phyloP scores from a whole-genome alignment of 768 basidiomycete genomes.

The Phlebiopsis gigantea region DNA sequence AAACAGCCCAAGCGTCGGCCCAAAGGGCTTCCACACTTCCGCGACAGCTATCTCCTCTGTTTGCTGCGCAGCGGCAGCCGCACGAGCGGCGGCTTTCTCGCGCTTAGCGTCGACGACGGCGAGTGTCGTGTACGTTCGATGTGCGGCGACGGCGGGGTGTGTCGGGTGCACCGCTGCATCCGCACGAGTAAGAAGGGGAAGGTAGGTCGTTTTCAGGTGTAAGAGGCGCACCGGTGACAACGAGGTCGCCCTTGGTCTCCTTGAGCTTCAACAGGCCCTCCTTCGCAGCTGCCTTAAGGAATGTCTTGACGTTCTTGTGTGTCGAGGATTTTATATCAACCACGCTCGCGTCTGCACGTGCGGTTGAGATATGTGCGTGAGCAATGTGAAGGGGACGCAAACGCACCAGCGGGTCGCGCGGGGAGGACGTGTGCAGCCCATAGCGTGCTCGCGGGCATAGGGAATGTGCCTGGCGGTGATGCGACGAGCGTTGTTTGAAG shows the following conservation, averaged over 20 bases:
- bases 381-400: slow-evolving; percentile 10
- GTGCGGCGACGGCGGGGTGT: slow-evolving; percentile 53
- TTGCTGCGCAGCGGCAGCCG: slow-evolving; percentile 41
- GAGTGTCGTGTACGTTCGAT: slow-evolving; percentile 51
- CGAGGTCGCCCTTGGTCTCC: slow-evolving; percentile 45
- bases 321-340: slow-evolving; percentile 76
- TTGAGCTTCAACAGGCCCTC: slow-evolving; percentile 69
- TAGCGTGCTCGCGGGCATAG: slow-evolving; percentile 70
- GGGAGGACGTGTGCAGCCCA: slow-evolving; percentile 78
- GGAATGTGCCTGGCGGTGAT: slow-evolving; percentile 53
- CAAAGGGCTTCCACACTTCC: slow-evolving; percentile 76
- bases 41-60: slow-evolving; percentile 50
- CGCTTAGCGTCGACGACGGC: slow-evolving; percentile 61
- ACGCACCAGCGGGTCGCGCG: slow-evolving; percentile 47
- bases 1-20: slow-evolving; percentile 48
- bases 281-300: slow-evolving; percentile 77
- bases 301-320: slow-evolving; percentile 76
- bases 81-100: slow-evolving; percentile 52
- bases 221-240: slow-evolving; percentile 29
- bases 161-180: slow-evolving; percentile 39
- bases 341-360: slow-evolving; percentile 25
- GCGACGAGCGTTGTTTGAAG: slow-evolving; percentile 45
- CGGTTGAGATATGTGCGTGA: slow-evolving; percentile 15
- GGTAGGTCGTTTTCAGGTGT: background rate
- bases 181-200: background rate